phyloP scores from a whole-genome alignment of 345 rosid genomes.

The Xanthoceras sorbifolium region DNA sequence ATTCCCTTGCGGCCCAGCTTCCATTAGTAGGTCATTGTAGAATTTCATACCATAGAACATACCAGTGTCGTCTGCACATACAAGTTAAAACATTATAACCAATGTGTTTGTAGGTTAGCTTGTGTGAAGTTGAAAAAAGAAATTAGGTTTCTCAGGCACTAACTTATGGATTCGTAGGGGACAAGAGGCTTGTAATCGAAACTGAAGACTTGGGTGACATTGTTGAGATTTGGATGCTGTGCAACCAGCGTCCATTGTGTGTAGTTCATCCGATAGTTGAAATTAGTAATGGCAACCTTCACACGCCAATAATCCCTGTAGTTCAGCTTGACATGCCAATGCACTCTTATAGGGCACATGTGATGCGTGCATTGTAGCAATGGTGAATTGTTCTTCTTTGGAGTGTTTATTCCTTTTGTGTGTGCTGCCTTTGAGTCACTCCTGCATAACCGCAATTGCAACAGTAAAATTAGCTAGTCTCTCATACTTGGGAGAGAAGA shows the following conservation, averaged over 20 bases:
- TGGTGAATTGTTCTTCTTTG: conserved; percentile 53
- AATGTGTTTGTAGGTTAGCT: not conserved
- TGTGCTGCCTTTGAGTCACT: conserved; percentile 51
- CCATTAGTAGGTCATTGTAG: conserved; percentile 57
- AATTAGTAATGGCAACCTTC: conserved; percentile 62
- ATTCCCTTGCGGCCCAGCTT: conserved; percentile 60
- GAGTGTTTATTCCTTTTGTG: conserved; percentile 49
- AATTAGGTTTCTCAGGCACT: conserved; percentile 23
- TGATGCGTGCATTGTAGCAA: conserved; percentile 67
- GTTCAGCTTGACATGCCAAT: conserved; percentile 66
- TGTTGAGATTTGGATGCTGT: conserved; percentile 66
- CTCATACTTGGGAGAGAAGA: not conserved
- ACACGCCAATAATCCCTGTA: conserved; percentile 65
- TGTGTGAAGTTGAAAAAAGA: conserved; percentile 1
- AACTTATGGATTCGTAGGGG: conserved; percentile 53
- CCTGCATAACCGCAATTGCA: conserved; percentile 35
- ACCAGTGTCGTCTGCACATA: conserved; percentile 55
- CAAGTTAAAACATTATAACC: conserved; percentile 11
- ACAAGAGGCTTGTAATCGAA: conserved; percentile 60
- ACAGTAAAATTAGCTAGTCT: conserved; percentile 1
- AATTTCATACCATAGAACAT: conserved; percentile 59
- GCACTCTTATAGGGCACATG: conserved; percentile 66
- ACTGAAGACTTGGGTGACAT: conserved; percentile 63
- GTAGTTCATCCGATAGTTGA: conserved; percentile 60
- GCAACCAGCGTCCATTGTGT: conserved; percentile 65